Evolutionary conservation across 192 early-diverging fungal species (phyloP), one percentile per base, ranked within the genome.

Genomic region (Linnemannia elongata): DNA sequence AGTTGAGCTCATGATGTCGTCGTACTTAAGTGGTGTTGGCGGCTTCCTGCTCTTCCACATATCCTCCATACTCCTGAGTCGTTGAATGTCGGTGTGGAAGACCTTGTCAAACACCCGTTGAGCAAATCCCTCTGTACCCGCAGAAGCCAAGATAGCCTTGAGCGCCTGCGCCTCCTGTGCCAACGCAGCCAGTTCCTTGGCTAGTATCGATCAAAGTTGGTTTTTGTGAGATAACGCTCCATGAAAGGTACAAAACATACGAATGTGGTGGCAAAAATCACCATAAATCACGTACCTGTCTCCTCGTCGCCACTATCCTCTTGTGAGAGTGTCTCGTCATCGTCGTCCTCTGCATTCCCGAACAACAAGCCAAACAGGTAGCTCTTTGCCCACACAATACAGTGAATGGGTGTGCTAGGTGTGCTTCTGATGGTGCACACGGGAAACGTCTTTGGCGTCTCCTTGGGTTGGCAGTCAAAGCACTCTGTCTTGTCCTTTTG

Each of bases 301-400:
- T 92, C 87, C 20, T 92, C 91, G 1, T 88, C 91, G 18, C 90
- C 90, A 6, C 91, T 93, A 30, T 94, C 91, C 10, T 88, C 89
- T 30, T 85, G 80, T 76, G 80, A 68, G 54, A 81, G 33, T 18
- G 74, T 76, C 47, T 92, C 88, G 15, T 88, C 92, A 54, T 92
- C 93, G 10, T 91, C 90, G 18, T 93, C 92, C 76, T 92, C 92
- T 24, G 90, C 87, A 24, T 91, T 91, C 55, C 97, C 98, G 91
- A 99, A 97, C 20, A 86, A 75, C 41, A 92, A 95, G 80, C 90
- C 93, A 87, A 99, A 99, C 44, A 99, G 90, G 88, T 97, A 99
- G 80, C 93, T 96, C 88, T 99, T 99, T 79, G 98, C 96, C 99
- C 99, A 99, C 38, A 99, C 98, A 79, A 99, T 97, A 79, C 98